Base-by-base conservation (phyloP, 2,329 filamentous ascomycete species). In the Herpotrichia juniperi region DNA sequence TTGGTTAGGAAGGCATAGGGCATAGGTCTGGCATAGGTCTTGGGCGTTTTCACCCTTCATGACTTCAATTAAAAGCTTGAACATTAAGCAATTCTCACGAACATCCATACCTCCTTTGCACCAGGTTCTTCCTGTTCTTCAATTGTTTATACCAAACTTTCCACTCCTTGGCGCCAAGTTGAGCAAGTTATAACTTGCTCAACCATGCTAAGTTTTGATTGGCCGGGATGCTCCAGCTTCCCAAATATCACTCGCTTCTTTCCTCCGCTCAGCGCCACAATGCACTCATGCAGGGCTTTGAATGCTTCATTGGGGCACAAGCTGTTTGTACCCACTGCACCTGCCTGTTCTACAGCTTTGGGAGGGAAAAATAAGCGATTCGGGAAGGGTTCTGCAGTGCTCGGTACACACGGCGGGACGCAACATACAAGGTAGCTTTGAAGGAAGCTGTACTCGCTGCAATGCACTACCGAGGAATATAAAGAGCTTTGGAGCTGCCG, bases 111-210 rank as follows among this genome's bases (percentile, higher is more conserved):
- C 4, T 44, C 37, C 22, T 21, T 43, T 12, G 26, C 26, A 12
- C 26, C 26, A 12, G 7, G 26, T 37, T 4, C 14, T 25, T 24
- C 4, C 17, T 37, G 4, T 47, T 37, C 21, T 47, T 25, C 37
- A 4, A 17, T 21, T 3, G 25, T 44, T 17, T 21, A 24, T 4
- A 16, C 11, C 17, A 24, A 26, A 16, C 45, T 37, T 26, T 16
- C 25, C 19, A 28, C 31, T 7, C 19, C 54, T 60, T 50, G 56
- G 53, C 58, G 63, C 64, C 60, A 62, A 52, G 53, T 44, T 63
- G 58, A 62, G 58, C 63, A 67, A 42, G 50, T 64, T 62, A 59
- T 53, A 40, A 54, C 22, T 47, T 31, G 22, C 22, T 47, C 44
- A 30, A 34, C 24, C 11, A 6, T 12, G 4, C 16, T 10, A 4